Percentiles rank a stretch among this genome's conserved stretches.
Evolutionary conservation across 2,329 filamentous ascomycete genomes (phyloP).

Genomic region (Arthrinium puccinioides): DNA sequence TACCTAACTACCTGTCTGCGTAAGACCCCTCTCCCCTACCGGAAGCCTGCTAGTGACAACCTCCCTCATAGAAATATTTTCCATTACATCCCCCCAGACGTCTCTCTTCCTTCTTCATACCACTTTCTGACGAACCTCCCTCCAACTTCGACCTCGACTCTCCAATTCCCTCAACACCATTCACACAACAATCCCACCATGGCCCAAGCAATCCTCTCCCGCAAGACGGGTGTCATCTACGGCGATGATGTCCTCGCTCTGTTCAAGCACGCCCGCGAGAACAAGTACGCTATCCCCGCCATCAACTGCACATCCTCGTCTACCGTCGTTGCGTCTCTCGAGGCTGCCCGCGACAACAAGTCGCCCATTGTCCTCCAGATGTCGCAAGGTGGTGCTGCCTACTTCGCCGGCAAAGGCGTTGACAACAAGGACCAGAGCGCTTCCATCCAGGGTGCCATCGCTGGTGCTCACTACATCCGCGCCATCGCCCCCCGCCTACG

Average conservation of each 20-base stretch:
- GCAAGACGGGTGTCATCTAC: slow-evolving; percentile 20
- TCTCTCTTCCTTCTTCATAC: too few species aligned
- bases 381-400: slow-evolving; percentile 88
- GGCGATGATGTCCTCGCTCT: slow-evolving; percentile 17
- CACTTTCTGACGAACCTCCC: too few species aligned
- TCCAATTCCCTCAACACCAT: not conserved
- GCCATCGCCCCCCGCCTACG: slow-evolving; percentile 79
- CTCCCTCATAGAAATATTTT: too few species aligned
- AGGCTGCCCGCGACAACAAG: slow-evolving; percentile 90
- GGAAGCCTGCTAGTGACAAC: too few species aligned
- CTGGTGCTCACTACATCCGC: slow-evolving; percentile 90
- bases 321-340: slow-evolving; percentile 76
- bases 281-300: slow-evolving; percentile 83
- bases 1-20: not conserved
- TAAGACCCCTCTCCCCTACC: too few species aligned
- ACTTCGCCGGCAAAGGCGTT: slow-evolving; percentile 87
- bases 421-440: slow-evolving; percentile 75
- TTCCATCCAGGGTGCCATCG: slow-evolving; percentile 80
- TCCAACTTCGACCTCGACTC: too few species aligned
- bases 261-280: slow-evolving; percentile 84
- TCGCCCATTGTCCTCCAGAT: slow-evolving; percentile 88
- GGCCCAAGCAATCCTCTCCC: slow-evolving; percentile 9
- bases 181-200: not conserved
- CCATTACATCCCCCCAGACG: not conserved
- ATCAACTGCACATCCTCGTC: slow-evolving; percentile 94